Base-by-base conservation (phyloP, 208 protist species). In the Herpetomonas tarakana region DNA sequence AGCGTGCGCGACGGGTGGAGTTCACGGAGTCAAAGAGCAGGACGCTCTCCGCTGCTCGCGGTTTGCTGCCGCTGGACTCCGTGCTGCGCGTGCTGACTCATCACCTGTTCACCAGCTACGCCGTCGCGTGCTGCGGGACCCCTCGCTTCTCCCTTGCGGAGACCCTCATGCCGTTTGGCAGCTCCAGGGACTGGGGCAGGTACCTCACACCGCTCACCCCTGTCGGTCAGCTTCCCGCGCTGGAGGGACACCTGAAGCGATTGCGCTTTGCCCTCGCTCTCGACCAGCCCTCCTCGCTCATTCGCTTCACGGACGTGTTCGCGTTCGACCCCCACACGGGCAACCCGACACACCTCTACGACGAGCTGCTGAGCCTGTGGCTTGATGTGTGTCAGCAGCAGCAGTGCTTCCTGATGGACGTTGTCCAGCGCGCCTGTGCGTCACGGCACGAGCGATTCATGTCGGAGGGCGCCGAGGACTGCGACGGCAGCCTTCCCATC, bases 61-160 rank as follows among this genome's bases (percentile, higher is more conserved):
- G 83, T 0, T 74, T 94, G 1, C 65, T 94, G 9, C 51, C 79
- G 12, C 2, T 78, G 2, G 70, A 87, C 9, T 72, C 81, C 38
- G 55, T 92, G 11, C 52, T 94, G 0, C 39, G 27, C 25, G 26
- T 92, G 27, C 44, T 91, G 31, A 58, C 78, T 27, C 67, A 65
- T 21, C 82, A 94, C 71, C 81, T 72, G 47, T 90, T 94, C 55
- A 57, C 80, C n/a, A 82, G 75, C 16, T 92, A 92, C 71, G 88
- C 83, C 2, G 68, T 94, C 19, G 81, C 88, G 3, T 90, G 79
- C 47, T 92, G 73, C 44, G 83, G 85, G 7, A 70, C 69, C 0
- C 65, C 82, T 1, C 82, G 78, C 30, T 91, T 83, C 38, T 86
- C 81, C 6, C 68, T 91, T 24, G 25, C 74, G 16, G 70, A 78